These are phyloP conservation scores for Solanum appendiculatum DNA, from an alignment of 257 asterid species.

Conservation along the genomic window DNA sequence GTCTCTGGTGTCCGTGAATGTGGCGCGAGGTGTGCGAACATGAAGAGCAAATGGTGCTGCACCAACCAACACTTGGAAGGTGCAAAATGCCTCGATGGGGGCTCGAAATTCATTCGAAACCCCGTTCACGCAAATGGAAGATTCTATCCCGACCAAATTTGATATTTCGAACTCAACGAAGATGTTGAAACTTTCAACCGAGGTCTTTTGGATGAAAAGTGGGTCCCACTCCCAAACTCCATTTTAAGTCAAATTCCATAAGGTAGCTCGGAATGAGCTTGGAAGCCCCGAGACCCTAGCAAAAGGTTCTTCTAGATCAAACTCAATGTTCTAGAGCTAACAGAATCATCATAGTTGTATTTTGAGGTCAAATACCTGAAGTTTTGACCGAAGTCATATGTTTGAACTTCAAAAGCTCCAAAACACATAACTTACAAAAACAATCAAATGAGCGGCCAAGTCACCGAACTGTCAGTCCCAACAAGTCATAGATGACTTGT, in stretches of 20 bases:
- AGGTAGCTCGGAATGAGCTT: neutral
- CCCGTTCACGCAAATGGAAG: too few species aligned
- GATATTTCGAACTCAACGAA: neutral
- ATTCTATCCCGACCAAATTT: neutral
- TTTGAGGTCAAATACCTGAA: neutral
- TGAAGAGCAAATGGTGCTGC: neutral
- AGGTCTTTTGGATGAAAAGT: neutral
- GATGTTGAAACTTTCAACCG: neutral
- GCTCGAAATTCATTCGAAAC: rapidly evolving
- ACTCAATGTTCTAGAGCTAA: neutral
- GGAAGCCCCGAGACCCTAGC: neutral
- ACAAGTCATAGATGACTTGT: neutral
- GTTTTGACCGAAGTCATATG: neutral
- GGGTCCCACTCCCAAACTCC: neutral
- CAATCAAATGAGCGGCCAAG: neutral
- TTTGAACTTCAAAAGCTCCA: neutral
- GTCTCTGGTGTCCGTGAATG: neutral
- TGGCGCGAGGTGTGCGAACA: neutral
- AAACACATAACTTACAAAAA: neutral
- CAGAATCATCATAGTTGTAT: too few species aligned
- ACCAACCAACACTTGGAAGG: neutral
- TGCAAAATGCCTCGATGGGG: neutral
- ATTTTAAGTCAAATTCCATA: neutral
- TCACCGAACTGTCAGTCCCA: neutral
- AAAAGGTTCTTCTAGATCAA: neutral